Evolutionary conservation across 23 red algal species (phyloP), one percentile per base, ranked within the genome.

Genomic region (Gracilaria gracilis): DNA sequence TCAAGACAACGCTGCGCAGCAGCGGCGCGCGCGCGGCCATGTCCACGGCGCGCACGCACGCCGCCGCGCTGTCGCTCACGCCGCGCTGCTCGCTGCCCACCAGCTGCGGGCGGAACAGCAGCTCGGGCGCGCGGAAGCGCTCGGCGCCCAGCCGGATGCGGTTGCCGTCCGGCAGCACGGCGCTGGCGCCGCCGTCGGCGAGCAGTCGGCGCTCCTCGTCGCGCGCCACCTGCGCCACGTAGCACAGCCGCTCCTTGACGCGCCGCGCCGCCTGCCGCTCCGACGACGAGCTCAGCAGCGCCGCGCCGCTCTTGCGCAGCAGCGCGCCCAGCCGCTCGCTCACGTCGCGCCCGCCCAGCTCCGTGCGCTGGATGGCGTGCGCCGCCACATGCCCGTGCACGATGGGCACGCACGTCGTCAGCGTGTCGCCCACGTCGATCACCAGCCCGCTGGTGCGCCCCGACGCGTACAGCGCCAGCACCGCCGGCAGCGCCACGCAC

Each of bases 331-430:
- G 75, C 35, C 91, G 61, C 35, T 85, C 82, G 33, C 67, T 94
- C 28, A 94, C 71, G 77, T 94, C 91, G 44, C 91, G 37, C 0
- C 91, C 91, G 38, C 91, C 91, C 54, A 94, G 17, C 19, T 94
- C 91, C 12, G 59, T 47, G 29, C 91, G 61, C 50, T 69, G 80
- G 21, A 94, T 53, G 23, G 69, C 82, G 71, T 87, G 81, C 17
- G 17, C 57, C 20, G 42, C 82, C 21, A 69, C 65, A 19, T 86
- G 83, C 11, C 91, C 91, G 31, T 94, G 44, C 17, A 54, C 82
- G 9, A 94, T 67, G 5, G 82, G 70, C 42, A 87, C 25, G 47
- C 34, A 47, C 23, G 67, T 85, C 5, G 82, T 72, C 15, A 94
- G 59, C 15, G 80, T 86, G 34, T 94, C 91, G 36, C 91, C 91